phyloP scores from a whole-genome alignment of 2,329 filamentous ascomycete species.

The Pseudogymnoascus sp. region DNA sequence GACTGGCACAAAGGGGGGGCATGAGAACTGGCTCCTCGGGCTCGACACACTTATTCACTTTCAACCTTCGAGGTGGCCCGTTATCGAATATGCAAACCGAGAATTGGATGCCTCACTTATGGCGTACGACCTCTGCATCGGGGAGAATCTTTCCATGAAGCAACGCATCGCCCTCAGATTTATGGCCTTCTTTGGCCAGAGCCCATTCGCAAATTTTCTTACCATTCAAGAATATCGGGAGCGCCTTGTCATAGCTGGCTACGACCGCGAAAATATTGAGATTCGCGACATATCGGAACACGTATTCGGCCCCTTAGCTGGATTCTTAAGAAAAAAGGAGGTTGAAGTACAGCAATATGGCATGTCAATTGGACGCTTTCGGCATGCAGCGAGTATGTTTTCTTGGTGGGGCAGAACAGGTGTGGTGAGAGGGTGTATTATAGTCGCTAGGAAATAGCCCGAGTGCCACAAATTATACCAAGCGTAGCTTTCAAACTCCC shows the following conservation, averaged over 20 bases:
- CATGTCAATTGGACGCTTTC: slow-evolving; percentile 31
- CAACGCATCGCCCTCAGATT: slow-evolving; percentile 7
- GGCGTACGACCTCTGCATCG: slow-evolving; percentile 13
- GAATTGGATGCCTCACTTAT: slow-evolving; percentile 14
- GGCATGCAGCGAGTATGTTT: slow-evolving; percentile 30
- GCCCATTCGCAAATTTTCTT: slow-evolving; percentile 13
- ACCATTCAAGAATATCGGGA: slow-evolving; percentile 32
- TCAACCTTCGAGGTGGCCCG: slow-evolving; percentile 11
- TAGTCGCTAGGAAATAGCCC: slow-evolving; percentile 28
- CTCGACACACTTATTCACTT: slow-evolving; percentile 15
- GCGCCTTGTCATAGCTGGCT: slow-evolving; percentile 41
- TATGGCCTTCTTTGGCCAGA: slow-evolving; percentile 8
- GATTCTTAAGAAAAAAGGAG: slow-evolving; percentile 35
- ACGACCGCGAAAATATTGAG: slow-evolving; percentile 33
- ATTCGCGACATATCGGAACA: slow-evolving; percentile 44
- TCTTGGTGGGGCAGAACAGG: slow-evolving; percentile 34
- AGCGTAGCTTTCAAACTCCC: neutral
- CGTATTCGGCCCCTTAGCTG: slow-evolving; percentile 42
- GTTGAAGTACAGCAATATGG: slow-evolving; percentile 29
- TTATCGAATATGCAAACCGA: slow-evolving; percentile 11
- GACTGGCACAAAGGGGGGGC: neutral
- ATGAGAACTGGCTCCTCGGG: slow-evolving; percentile 13
- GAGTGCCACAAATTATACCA: neutral
- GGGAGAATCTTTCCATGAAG: slow-evolving; percentile 9
- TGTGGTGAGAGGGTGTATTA: slow-evolving; percentile 32